Conservation (phyloP, 495 filamentous ascomycete species). For the Rostrohypoxylon terebratum region DNA sequence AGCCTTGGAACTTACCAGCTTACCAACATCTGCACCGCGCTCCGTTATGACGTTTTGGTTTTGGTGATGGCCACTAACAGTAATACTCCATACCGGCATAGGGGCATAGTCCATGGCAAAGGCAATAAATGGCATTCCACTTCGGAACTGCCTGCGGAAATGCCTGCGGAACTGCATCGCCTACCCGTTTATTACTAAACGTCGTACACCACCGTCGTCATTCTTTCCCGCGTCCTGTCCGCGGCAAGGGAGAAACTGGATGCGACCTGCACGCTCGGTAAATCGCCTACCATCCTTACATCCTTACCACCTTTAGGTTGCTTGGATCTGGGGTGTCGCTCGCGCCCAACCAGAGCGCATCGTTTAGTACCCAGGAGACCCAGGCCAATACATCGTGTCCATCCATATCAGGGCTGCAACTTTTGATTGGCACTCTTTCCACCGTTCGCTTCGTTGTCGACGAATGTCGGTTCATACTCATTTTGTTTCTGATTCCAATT, state of each 20-base stretch:
- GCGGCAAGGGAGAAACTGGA: constrained; percentile 27
- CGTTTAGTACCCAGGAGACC: constrained; percentile 20
- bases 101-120: too few species aligned
- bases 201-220: constrained; percentile 38
- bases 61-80: constrained; percentile 12
- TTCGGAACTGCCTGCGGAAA: constrained; percentile 21
- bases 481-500: constrained; percentile 42
- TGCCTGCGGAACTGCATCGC: constrained; percentile 32
- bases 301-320: constrained; percentile 16
- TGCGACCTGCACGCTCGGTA: constrained; percentile 32
- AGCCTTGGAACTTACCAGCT: neutral
- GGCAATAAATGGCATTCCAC: constrained; percentile 7
- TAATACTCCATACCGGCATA: too few species aligned
- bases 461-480: constrained; percentile 31
- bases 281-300: constrained; percentile 21
- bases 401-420: constrained; percentile 13
- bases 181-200: constrained; percentile 41
- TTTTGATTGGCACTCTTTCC: constrained; percentile 31
- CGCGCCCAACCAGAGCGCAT: constrained; percentile 40
- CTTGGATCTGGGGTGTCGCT: constrained; percentile 41
- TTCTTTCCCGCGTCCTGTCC: constrained; percentile 32
- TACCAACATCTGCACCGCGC: constrained; percentile 31
- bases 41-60: constrained; percentile 46
- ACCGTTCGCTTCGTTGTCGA: constrained; percentile 39
- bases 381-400: constrained; percentile 24